Conservation (phyloP, 129 eudicot species). For the Flaveria linearis region DNA sequence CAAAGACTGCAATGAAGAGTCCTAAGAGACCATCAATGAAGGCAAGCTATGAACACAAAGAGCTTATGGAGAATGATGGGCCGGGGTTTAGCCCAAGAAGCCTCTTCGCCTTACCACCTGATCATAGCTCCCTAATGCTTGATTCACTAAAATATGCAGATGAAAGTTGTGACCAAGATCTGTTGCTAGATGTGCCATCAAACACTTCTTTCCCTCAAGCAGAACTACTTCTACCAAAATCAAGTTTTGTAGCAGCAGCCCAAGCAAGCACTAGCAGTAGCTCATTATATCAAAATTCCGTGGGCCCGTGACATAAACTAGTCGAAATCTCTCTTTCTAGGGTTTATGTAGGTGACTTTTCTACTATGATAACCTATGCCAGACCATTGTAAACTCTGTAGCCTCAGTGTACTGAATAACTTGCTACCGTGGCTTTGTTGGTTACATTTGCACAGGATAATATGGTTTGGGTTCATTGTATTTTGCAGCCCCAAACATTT, state of each 20-base stretch:
- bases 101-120: slow-evolving; percentile 65
- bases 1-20: slow-evolving; percentile 54
- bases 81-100: slow-evolving; percentile 69
- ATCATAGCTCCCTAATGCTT: slow-evolving; percentile 58
- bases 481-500: slow-evolving; percentile 41
- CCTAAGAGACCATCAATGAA: slow-evolving; percentile 59
- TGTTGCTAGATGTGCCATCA: slow-evolving; percentile 76
- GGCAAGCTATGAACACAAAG: slow-evolving; percentile 57
- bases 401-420: slow-evolving; percentile 32
- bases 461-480: slow-evolving; percentile 37
- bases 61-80: slow-evolving; percentile 52
- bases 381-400: slow-evolving; percentile 39
- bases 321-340: slow-evolving; percentile 27
- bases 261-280: slow-evolving; percentile 88
- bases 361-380: slow-evolving; percentile 30
- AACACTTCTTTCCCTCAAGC: slow-evolving; percentile 89
- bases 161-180: slow-evolving; percentile 70
- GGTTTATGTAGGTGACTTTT: slow-evolving; percentile 36
- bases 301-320: slow-evolving; percentile 51
- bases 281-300: slow-evolving; percentile 59
- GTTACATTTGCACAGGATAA: slow-evolving; percentile 35
- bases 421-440: slow-evolving; percentile 43
- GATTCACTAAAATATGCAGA: slow-evolving; percentile 54
- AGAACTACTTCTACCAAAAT: slow-evolving; percentile 68
- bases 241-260: slow-evolving; percentile 54